Base-by-base conservation (phyloP, 2,329 filamentous ascomycete species). In the Penicillium sp. region DNA sequence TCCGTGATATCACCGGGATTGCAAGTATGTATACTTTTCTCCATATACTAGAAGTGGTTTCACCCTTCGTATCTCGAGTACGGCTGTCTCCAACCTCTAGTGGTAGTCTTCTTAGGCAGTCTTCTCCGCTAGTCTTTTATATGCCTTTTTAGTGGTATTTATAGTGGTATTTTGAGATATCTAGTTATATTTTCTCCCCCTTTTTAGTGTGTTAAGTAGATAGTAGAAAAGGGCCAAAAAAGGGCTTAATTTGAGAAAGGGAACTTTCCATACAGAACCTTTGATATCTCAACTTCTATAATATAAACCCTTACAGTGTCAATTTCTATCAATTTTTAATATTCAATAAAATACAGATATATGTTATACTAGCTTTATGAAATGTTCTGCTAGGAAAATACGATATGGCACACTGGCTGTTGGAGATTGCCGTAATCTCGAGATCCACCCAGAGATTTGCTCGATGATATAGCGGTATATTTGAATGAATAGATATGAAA, bases 391-490 rank as follows among this genome's bases (percentile, higher is more conserved):
- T 35, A 3, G 14, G 14, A 16, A 35, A 35, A 35, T 35, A 35
- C 3, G 34, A 35, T 35, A 35, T 9, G 34, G 16, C 14, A n/a
- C 16, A n/a, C 34, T 35, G 16, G 14, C 32, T 5, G 32, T 13
- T 34, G 14, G 14, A 2, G 6, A n/a, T 14, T 35, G 3, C 34
- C 16, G 7, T n/a, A 35, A 16, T 18, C 22, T 24, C 18, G 26
- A 60, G 49, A 32, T 32, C 26, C 43, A 32, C 26, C 26, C 26
- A 20, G 40, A 37, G 31, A 54, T 5, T 22, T 42, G 9, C 45
- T 57, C 5, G 29, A 16, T 37, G 42, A 35, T 8, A 50, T 59
- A 50, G 50, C 53, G 20, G 16, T 46, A 11, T 26, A 34, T 56
- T 42, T 13, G 31, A 26, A 29, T 22, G 22, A 5, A 24, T 5